Percentiles rank a stretch among this genome's conserved stretches.
These are phyloP conservation scores for Yarrowia divulgata DNA, from an alignment of 805 yeast genomes.

Conservation along the genomic window DNA sequence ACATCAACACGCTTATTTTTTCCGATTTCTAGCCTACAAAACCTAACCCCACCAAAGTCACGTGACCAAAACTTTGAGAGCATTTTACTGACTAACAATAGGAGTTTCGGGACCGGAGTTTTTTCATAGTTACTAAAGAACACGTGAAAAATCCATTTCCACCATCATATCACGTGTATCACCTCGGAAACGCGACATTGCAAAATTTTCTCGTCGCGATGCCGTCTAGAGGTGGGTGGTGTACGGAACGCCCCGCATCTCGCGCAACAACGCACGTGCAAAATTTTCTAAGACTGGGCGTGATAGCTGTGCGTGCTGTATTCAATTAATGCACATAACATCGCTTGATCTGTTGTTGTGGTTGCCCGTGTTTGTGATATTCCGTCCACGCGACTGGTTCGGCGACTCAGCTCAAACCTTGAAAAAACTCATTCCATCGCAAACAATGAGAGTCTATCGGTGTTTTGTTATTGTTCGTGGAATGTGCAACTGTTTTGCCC, in stretches of 20 bases:
- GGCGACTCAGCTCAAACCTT: neutral
- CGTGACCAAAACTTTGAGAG: conserved; percentile 1
- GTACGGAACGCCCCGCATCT: neutral
- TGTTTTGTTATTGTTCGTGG: conserved; percentile 11
- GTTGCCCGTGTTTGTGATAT: neutral
- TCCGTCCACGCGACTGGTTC: neutral
- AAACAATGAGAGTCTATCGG: conserved; percentile 32
- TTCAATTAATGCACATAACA: neutral
- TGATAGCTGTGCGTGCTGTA: conserved; percentile 6
- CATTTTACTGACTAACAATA: neutral
- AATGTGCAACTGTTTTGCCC: conserved; percentile 7
- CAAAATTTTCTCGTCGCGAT: neutral
- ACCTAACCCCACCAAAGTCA: conserved; percentile 8
- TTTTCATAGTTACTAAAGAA: neutral
- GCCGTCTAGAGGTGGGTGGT: neutral
- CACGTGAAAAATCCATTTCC: neutral
- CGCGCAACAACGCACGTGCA: conserved; percentile 19
- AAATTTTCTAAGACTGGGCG: neutral
- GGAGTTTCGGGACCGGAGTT: neutral
- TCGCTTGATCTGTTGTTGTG: neutral
- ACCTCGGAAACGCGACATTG: neutral
- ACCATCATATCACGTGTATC: neutral
- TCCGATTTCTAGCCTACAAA: neutral
- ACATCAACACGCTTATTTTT: conserved; percentile 20
- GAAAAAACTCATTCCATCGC: neutral